Evolutionary conservation across 768 basidiomycete species (phyloP).

Genomic region (Sporobolomyces roseus): DNA sequence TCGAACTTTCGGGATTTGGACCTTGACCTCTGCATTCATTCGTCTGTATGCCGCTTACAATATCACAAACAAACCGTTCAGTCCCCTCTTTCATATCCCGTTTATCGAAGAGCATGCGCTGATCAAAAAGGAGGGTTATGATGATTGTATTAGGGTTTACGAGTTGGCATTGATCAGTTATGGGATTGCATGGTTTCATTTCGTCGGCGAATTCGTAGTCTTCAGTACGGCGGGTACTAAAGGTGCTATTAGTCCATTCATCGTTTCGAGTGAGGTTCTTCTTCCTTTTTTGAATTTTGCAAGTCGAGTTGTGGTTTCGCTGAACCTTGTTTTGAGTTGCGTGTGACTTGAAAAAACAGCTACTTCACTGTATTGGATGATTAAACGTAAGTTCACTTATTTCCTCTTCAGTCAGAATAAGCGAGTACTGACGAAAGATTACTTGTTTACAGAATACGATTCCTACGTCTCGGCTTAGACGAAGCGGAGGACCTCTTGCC

Average conservation of each 20-base stretch:
- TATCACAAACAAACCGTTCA: conserved; percentile 70
- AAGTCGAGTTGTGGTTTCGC: not conserved
- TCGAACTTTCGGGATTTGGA: conserved; percentile 88
- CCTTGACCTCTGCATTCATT: conserved; percentile 74
- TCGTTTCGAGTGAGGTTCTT: conserved; percentile 72
- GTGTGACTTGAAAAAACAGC: no score
- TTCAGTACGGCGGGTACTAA: conserved; percentile 69
- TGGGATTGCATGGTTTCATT: conserved; percentile 84
- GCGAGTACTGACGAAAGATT: no score
- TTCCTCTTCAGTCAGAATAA: no score
- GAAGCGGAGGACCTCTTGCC: no score
- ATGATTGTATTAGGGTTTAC: no score
- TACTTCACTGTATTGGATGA: conserved; percentile 88
- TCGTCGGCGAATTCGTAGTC: conserved; percentile 75
- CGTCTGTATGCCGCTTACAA: conserved; percentile 85
- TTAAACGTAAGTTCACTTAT: conserved; percentile 54
- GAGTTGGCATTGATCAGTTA: conserved; percentile 83
- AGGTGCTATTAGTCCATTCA: conserved; percentile 66
- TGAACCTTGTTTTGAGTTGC: conserved; percentile 35
- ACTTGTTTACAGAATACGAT: conserved; percentile 60
- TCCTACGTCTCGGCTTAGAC: conserved; percentile 60
- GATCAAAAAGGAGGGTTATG: no score
- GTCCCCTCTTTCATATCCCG: not conserved
- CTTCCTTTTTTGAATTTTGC: conserved; percentile 2
- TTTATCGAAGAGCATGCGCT: no score